Base-by-base conservation (phyloP, 495 filamentous ascomycete species). In the Friedmanniomyces endolithicus region DNA sequence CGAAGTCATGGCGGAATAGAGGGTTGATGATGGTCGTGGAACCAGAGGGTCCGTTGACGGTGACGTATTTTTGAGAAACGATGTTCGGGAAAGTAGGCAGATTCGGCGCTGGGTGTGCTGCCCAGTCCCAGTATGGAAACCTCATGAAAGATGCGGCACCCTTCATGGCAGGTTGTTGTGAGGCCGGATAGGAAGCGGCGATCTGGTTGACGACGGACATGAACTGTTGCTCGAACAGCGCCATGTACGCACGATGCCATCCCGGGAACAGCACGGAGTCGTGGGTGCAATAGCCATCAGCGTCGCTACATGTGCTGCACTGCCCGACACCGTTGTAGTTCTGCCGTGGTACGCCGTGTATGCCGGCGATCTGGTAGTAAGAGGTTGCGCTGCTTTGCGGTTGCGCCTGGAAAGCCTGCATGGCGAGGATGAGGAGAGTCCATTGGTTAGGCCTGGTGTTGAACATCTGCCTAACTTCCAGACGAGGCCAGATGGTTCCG, bases 161-260 rank as follows among this genome's bases (percentile, higher is more conserved):
- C 23, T 52, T 40, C 53, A 59, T 59, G 31, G 52, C 41, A 12
- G 54, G 24, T 19, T 46, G 48, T 47, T 51, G 44, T n/a, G 48
- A 23, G 7, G 20, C 31, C n/a, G 55, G 56, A 27, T 49, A 65
- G 1, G 35, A 39, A 2, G 27, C 39, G 17, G 56, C 63, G 29
- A 65, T 53, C 12, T 55, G 39, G 19, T 65, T 59, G 44, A 58
- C 63, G 19, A 57, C 55, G 7, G 37, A 46, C 29, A 63, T 16
- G 44, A 65, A 55, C 23, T 59, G 48, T 45, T 64, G 61, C 48
- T 64, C 61, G 41, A 64, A 61, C 14, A 64, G 48, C 29, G 61
- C 61, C 53, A 70, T 29, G 50, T 70, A 70, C 9, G 67, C 65
- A 11, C 71, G 68, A 57, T 74, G 71, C 71, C 71, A 74, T 16